Evolutionary conservation across 2,329 filamentous ascomycete genomes (phyloP).

Genomic region (Penicillium hesseltinei): DNA sequence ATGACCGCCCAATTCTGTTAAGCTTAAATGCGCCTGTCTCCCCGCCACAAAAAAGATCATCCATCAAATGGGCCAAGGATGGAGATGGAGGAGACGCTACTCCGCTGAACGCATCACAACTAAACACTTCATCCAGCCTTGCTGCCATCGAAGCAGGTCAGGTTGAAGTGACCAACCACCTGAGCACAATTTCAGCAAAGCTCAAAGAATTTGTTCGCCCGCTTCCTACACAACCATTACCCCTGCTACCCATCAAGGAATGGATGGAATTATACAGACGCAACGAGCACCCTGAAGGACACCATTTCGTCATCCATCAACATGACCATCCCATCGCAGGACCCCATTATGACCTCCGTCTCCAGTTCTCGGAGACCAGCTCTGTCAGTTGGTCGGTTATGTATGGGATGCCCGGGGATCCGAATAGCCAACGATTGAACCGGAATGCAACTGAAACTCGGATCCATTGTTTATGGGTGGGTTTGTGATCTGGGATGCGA

Average conservation of each 20-base stretch:
- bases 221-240: conserved; percentile 19
- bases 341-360: conserved; percentile 65
- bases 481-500: conserved; percentile 13
- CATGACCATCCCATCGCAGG: conserved; percentile 71
- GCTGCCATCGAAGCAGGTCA: conserved; percentile 55
- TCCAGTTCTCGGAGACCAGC: conserved; percentile 67
- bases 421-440: conserved; percentile 54
- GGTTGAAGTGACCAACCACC: conserved; percentile 48
- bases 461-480: conserved; percentile 60
- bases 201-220: conserved; percentile 34
- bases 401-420: conserved; percentile 61
- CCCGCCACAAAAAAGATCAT: conserved; percentile 24
- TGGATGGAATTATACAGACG: conserved; percentile 50
- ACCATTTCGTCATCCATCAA: conserved; percentile 69
- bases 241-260: conserved; percentile 41
- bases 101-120: background rate
- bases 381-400: conserved; percentile 64
- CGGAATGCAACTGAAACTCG: conserved; percentile 63
- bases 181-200: conserved; percentile 48
- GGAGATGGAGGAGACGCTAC: background rate
- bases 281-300: conserved; percentile 47
- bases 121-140: conserved; percentile 15
- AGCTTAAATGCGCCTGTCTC: conserved; percentile 29
- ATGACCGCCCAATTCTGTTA: background rate
- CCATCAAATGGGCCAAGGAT: background rate